Conservation (phyloP, 2,329 filamentous ascomycete genomes). For the Fusarium poae region DNA sequence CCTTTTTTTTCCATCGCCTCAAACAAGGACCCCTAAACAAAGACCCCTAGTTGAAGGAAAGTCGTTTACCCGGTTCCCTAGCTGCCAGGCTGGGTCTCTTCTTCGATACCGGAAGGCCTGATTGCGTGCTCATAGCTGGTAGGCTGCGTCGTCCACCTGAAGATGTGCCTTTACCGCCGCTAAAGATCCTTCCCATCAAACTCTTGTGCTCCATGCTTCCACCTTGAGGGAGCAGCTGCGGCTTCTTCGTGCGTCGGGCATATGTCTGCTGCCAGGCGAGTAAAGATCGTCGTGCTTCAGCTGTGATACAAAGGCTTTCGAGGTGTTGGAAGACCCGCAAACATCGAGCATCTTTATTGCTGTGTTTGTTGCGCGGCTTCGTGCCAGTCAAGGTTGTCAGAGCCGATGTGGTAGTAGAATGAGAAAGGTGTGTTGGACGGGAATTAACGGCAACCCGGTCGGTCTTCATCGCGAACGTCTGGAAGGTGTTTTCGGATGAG, state of each 20-base stretch:
- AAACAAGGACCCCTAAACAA: slow-evolving; percentile 18
- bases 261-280: slow-evolving; percentile 64
- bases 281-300: slow-evolving; percentile 62
- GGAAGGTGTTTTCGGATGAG: background rate
- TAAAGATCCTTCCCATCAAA: slow-evolving; percentile 50
- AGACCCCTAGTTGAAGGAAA: slow-evolving; percentile 33
- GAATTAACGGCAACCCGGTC: slow-evolving; percentile 35
- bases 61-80: slow-evolving; percentile 28
- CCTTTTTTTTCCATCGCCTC: background rate
- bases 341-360: slow-evolving; percentile 57
- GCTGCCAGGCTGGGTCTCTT: slow-evolving; percentile 9
- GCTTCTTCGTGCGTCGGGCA: slow-evolving; percentile 57
- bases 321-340: slow-evolving; percentile 63
- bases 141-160: slow-evolving; percentile 45
- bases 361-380: slow-evolving; percentile 15
- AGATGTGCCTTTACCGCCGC: slow-evolving; percentile 33
- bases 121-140: slow-evolving; percentile 19
- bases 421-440: slow-evolving; percentile 49
- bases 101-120: slow-evolving; percentile 17
- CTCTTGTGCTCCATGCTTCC: slow-evolving; percentile 51
- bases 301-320: slow-evolving; percentile 61
- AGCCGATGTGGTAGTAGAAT: slow-evolving; percentile 53
- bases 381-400: slow-evolving; percentile 45
- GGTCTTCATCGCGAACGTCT: slow-evolving; percentile 26
- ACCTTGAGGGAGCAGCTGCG: slow-evolving; percentile 57